phyloP scores from a whole-genome alignment of 1,284 basidiomycete genomes.

The Binderoboletus segoi region DNA sequence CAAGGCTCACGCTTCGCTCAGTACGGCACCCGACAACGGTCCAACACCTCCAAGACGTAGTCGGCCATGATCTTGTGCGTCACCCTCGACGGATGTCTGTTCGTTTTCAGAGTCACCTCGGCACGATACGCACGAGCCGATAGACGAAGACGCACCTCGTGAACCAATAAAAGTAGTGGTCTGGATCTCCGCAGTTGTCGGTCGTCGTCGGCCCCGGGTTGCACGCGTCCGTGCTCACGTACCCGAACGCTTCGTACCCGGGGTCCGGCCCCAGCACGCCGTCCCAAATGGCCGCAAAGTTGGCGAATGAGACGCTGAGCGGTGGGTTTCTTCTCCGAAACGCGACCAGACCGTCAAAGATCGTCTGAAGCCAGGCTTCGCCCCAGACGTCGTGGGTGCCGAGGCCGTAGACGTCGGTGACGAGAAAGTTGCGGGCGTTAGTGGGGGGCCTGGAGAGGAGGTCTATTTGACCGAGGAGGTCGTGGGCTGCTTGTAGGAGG shows the following conservation, averaged over 20 bases:
- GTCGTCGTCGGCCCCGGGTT: conserved; percentile 34
- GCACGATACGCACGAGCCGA: neutral
- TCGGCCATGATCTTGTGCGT: conserved; percentile 50
- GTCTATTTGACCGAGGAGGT: conserved; percentile 41
- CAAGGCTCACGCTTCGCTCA: too few species aligned
- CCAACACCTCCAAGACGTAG: conserved; percentile 47
- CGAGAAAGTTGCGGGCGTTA: conserved; percentile 47
- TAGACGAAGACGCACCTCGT: conserved; percentile 41
- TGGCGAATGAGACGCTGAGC: conserved; percentile 46
- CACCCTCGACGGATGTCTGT: conserved; percentile 45
- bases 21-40: conserved; percentile 28
- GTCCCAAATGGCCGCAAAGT: conserved; percentile 49
- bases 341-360: conserved; percentile 41
- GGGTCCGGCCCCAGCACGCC: conserved; percentile 44
- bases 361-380: conserved; percentile 44
- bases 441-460: conserved; percentile 44
- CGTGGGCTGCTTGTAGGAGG: conserved; percentile 37
- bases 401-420: conserved; percentile 51
- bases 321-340: conserved; percentile 26
- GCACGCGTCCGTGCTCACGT: conserved; percentile 43
- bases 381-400: conserved; percentile 41
- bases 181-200: conserved; percentile 45
- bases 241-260: conserved; percentile 51
- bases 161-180: conserved; percentile 54
- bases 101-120: neutral